Percentiles rank a stretch among this genome's conserved stretches.
Evolutionary conservation across 1,284 basidiomycete genomes (phyloP).

Genomic region (Ceratorhiza oryzae-sativae): DNA sequence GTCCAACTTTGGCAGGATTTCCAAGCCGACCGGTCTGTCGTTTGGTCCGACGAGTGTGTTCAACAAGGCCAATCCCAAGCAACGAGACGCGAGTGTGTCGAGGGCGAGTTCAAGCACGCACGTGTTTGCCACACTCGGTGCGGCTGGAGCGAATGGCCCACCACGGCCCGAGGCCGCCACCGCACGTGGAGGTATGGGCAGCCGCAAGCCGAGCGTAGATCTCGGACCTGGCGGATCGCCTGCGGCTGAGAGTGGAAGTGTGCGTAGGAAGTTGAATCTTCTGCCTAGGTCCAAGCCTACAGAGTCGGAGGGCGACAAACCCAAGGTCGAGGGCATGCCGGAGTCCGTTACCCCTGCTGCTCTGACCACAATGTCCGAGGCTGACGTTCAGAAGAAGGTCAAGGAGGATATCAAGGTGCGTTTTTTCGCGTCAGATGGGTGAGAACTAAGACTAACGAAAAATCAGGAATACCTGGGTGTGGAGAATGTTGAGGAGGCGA

Average conservation of each 20-base stretch:
- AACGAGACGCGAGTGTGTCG: slow-evolving; percentile 66
- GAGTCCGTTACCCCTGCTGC: slow-evolving; percentile 45
- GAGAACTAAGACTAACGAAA: background rate
- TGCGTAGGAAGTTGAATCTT: slow-evolving; percentile 78
- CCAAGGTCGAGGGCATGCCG: too few relatives aligned
- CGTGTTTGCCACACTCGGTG: slow-evolving; percentile 85
- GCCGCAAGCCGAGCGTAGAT: slow-evolving; percentile 61
- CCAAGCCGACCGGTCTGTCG: slow-evolving; percentile 64
- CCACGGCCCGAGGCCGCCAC: slow-evolving; percentile 55
- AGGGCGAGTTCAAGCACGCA: slow-evolving; percentile 81
- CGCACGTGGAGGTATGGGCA: slow-evolving; percentile 52
- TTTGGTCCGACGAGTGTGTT: slow-evolving; percentile 85
- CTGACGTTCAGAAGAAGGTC: slow-evolving; percentile 80
- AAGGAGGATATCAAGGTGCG: slow-evolving; percentile 69
- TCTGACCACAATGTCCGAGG: slow-evolving; percentile 66
- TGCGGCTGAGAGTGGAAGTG: slow-evolving; percentile 56
- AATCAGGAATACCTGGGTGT: slow-evolving; percentile 70
- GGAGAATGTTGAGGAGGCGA: slow-evolving; percentile 84
- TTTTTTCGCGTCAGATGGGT: background rate
- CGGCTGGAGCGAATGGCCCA: slow-evolving; percentile 56
- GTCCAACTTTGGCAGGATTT: slow-evolving; percentile 86
- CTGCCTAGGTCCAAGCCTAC: slow-evolving; percentile 65
- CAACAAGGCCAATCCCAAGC: slow-evolving; percentile 66
- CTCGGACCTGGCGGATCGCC: slow-evolving; percentile 51
- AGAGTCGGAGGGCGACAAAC: too few relatives aligned